phyloP scores from a whole-genome alignment of 2,329 filamentous ascomycete genomes.

The Cladosporium sphaerospermum region DNA sequence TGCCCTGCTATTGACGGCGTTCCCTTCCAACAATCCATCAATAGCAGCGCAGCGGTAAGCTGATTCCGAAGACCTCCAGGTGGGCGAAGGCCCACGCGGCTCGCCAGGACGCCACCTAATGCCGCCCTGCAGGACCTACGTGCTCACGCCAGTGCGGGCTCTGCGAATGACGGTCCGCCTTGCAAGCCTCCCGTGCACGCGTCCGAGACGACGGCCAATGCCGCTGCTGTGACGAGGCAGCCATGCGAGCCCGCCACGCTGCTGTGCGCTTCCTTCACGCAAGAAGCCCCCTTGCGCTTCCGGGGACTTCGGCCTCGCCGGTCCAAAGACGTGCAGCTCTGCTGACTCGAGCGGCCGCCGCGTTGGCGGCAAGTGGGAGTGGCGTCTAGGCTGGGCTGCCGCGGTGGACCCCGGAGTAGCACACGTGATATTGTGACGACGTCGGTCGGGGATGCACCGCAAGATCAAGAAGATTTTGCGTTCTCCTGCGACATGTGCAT shows the following conservation, averaged over 20 bases:
- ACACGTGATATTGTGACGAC: slow-evolving; percentile 4
- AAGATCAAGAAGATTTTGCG: not conserved
- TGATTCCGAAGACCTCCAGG: not conserved
- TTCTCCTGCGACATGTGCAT: slow-evolving; percentile 8
- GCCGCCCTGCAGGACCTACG: not conserved
- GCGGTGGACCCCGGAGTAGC: not conserved
- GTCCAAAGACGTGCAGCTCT: not conserved
- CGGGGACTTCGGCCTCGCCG: not conserved
- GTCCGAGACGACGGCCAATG: not conserved
- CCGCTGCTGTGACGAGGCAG: slow-evolving; percentile 1
- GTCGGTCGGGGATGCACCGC: not conserved
- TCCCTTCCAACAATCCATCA: not conserved
- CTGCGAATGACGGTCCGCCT: not conserved
- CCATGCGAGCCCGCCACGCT: not conserved
- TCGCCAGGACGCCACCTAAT: not conserved
- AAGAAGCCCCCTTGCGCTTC: not conserved
- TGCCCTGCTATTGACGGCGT: too few species aligned
- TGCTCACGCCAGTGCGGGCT: too few species aligned
- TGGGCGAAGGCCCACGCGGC: not conserved
- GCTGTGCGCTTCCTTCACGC: not conserved
- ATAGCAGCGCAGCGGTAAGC: not conserved
- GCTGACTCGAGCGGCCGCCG: slow-evolving; percentile 4
- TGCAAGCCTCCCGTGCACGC: not conserved
- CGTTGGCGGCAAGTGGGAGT: not conserved
- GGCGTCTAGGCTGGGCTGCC: slow-evolving; percentile 1